Conservation (phyloP, 257 asterid species). For the Leonotis leonurus region DNA sequence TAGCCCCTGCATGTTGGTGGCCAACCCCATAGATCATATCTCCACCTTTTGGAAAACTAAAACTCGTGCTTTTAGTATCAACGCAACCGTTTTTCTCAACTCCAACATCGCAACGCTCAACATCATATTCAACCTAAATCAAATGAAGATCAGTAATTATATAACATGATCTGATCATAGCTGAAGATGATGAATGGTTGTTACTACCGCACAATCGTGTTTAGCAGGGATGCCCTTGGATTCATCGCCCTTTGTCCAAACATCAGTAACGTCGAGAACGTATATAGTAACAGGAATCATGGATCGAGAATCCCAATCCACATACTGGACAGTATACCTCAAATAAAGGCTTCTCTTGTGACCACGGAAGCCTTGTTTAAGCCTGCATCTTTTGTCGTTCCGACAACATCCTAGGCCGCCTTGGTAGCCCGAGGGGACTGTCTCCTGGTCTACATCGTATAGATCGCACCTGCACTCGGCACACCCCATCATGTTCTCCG, state of each 20-base stretch:
- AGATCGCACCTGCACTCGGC: conserved; percentile 55
- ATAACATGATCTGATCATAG: not conserved
- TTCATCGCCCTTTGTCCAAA: conserved; percentile 23
- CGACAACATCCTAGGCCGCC: conserved; percentile 63
- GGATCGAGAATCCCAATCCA: conserved; percentile 46
- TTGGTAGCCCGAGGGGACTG: conserved; percentile 21
- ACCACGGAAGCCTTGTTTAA: conserved; percentile 37
- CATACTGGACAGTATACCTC: conserved; percentile 49
- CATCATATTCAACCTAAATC: conserved; percentile 47
- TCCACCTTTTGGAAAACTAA: conserved; percentile 48
- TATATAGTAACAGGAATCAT: conserved; percentile 44
- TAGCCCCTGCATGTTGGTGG: conserved; percentile 68
- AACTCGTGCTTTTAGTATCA: conserved; percentile 24
- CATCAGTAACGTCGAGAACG: conserved; percentile 47
- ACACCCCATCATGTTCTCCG: conserved; percentile 51
- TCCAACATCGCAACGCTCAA: conserved; percentile 38
- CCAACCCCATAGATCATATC: conserved; percentile 63
- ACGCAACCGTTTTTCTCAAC: conserved; percentile 28
- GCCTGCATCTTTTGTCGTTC: conserved; percentile 41
- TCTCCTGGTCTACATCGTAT: conserved; percentile 33
- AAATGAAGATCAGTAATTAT: too few species aligned
- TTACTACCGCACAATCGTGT: conserved; percentile 30
- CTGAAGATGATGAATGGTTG: not conserved
- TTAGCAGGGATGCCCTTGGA: conserved; percentile 14
- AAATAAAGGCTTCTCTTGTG: conserved; percentile 35